Evolutionary conservation across 2,329 filamentous ascomycete genomes (phyloP), one percentile per base, ranked within the genome.

Genomic region (Sarocladiaceae sp.): DNA sequence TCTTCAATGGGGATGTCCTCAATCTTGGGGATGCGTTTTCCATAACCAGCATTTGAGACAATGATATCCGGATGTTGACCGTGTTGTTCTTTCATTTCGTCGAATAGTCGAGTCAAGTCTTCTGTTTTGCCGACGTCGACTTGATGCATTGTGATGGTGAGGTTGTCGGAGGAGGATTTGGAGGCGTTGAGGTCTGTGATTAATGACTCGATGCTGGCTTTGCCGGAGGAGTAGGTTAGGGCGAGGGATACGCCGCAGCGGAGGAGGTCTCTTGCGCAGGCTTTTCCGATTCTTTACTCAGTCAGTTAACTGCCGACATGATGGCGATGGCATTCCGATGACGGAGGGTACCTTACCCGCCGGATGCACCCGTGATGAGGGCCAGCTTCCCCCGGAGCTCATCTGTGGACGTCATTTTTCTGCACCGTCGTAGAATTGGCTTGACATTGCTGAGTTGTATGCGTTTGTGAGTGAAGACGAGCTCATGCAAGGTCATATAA

Each of bases 31-130:
- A 84, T 78, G n/a, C 82, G 73, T 60, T 82, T 83, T 36, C 83
- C 84, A 57, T 84, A 77, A 0, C 84, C 84, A 1, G 85, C 85
- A 59, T 88, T 88, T 10, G 78, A 80, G 23, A 88, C 65, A 2
- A 88, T 69, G 20, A 88, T 86, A 36, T 51, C 50, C 17, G 50
- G 50, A n/a, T 39, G 25, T 25, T 78, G 71, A 11, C 70, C 71
- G 61, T 86, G 82, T 49, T 76, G 61, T 1, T 66, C 60, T 46
- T 74, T 66, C 39, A 87, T 78, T 52, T 83, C 74, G 13, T 69
- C 58, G 53, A 82, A 84, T 57, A 87, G 72, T 3, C 64, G 61
- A 37, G 75, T 65, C 28, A 85, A 78, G 44, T 80, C 76, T 6
- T 74, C 72, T 4, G 76, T 71, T 7, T 73, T 74, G 15, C 72